Evolutionary conservation across 768 basidiomycete genomes (phyloP), one percentile per base, ranked within the genome.

Genomic region (Tephrocybe sp.): DNA sequence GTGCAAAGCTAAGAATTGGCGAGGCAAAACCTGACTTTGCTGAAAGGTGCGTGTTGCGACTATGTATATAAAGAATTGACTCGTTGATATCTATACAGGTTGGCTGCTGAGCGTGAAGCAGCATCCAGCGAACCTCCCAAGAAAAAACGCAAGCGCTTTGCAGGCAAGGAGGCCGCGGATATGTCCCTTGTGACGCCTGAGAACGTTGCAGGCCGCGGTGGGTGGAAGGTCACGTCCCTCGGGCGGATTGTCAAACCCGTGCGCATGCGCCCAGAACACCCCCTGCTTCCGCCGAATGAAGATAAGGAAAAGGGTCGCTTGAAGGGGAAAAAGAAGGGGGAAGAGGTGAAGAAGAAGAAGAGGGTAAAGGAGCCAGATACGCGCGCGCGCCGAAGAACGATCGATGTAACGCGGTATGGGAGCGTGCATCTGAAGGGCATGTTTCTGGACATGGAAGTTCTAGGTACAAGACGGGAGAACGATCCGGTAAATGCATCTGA

Each of bases 11-110:
- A 26, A 79, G 89, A 15, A 79, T 93, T 28, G 89, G 89, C 8
- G 89, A 92, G 56, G 90, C 91, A n/a, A 87, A 82, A 53, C 85
- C 84, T 1, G 84, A 91, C 62, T 92, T 75, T 58, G 65, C 64
- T 2, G 82, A 85, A 60, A 75, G 82, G 90, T 87, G 42, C 30
- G 72, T 56, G 19, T 38, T 19, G 3, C 11, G 12, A 19, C 25
- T 28, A 4, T 13, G n/a, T 7, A 30, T 52, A 53, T 48, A 55
- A 54, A 19, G 39, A 37, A 4, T 11, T 37, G 24, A 35, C 28
- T 24, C 34, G 42, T 44, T 21, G 4, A 42, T 3, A n/a, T 2
- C 24, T 16, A 3, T 13, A 1, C 28, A 77, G 74, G 47, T 59
- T 73, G 18, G 60, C 61, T 8, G 56, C 61, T 31, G 76, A 78